Evolutionary conservation across 768 basidiomycete species (phyloP), one percentile per base, ranked within the genome.

Genomic region (Boletus rufocinnamomeus): DNA sequence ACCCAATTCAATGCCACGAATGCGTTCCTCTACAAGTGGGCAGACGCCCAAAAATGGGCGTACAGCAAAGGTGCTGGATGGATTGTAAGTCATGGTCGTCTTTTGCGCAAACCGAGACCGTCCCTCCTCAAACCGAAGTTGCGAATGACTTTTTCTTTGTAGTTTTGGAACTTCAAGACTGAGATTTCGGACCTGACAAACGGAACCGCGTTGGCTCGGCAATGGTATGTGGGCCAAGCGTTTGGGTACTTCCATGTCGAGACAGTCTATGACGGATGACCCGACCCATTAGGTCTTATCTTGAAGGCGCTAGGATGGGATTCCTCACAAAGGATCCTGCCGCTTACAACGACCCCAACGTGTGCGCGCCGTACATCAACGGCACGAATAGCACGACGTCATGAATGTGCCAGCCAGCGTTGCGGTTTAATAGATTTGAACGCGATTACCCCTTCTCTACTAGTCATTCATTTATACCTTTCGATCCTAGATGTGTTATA

Each of bases 91-190:
- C 77, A 11, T 27, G 2, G 11, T 40, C 48, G 4, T 47, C 25
- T 30, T 19, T 50, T 16, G 7, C 21, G 17, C 38, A 14, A 21
- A 8, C 3, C 32, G 32, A 30, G 40, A 9, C 2, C 8, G 3
- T 21, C n/a, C 17, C n/a, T 35, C 21, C 30, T 37, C 11, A 49
- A 17, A 8, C 16, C 6, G 14, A 30, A 45, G 5, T 11, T 34
- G 41, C 6, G 23, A 16, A 28, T 4, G 21, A 34, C 32, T 6
- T 37, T 11, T 28, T 27, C 4, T 16, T 45, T 14, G n/a, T 57
- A 83, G 84, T 85, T 78, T 69, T 91, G 88, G 88, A 89, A 84
- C 71, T 90, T 91, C 77, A 88, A 86, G 65, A 77, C 85, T 7
- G 89, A 91, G 70, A 80, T 72, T 40, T 86, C 85, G 2, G 53